These are phyloP conservation scores for Carpinus fangiana DNA, from an alignment of 306 rosid genomes.

Conservation along the genomic window DNA sequence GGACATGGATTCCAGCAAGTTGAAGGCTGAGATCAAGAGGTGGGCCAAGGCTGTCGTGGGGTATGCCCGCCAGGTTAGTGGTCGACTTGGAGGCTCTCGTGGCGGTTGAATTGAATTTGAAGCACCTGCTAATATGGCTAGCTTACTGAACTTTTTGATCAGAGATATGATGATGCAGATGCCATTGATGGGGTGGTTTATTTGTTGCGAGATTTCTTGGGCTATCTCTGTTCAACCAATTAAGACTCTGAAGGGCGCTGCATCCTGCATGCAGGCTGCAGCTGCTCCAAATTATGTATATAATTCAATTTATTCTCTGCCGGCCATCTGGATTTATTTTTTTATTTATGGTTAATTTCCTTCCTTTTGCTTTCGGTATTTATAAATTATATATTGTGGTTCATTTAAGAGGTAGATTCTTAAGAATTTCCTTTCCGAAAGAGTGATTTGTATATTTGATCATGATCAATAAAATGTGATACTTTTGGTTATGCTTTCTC, in stretches of 20 bases:
- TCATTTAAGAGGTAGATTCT: too few relatives aligned
- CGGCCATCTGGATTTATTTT: too few relatives aligned
- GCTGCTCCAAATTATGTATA: background rate
- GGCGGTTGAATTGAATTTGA: conserved; percentile 18
- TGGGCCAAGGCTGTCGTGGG: conserved; percentile 96
- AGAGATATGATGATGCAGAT: too few relatives aligned
- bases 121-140: background rate
- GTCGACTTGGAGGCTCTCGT: conserved; percentile 46
- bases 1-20: conserved; percentile 74
- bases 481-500: too few relatives aligned
- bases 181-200: too few relatives aligned
- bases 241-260: background rate
- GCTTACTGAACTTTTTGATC: too few relatives aligned
- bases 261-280: too few relatives aligned
- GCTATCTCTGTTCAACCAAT: background rate
- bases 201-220: too few relatives aligned
- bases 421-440: too few relatives aligned
- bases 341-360: too few relatives aligned
- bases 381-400: background rate
- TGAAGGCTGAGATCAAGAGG: conserved; percentile 70
- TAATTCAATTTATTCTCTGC: background rate
- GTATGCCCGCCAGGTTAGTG: conserved; percentile 86
- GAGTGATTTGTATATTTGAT: too few relatives aligned
- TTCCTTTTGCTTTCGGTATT: background rate
- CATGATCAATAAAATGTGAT: too few relatives aligned